A percentile compares a stretch with the other conserved stretches of the same genome.
phyloP scores from a whole-genome alignment of 1,139 yeast genomes.

The Candida freyschussii region DNA sequence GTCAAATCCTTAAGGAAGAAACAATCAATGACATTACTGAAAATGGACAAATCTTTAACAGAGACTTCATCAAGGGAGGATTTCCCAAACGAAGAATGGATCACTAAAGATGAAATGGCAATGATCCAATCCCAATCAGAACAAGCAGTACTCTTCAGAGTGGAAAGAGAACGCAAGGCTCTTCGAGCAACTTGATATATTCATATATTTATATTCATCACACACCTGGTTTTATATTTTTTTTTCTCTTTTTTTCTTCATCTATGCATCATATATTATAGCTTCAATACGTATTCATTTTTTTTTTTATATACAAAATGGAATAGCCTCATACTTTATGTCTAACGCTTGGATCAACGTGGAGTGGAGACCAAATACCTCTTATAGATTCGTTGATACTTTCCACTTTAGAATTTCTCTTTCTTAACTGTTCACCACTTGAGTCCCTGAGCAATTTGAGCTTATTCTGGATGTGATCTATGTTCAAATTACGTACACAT shows the following conservation, averaged over 20 bases:
- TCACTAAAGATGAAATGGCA: slow-evolving; percentile 19
- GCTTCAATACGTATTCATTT: neutral
- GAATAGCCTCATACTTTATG: slow-evolving; percentile 53
- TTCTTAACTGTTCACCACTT: slow-evolving; percentile 54
- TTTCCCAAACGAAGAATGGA: slow-evolving; percentile 9
- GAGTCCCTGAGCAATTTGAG: slow-evolving; percentile 51
- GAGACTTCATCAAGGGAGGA: slow-evolving; percentile 2
- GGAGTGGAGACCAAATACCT: slow-evolving; percentile 98
- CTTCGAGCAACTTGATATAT: slow-evolving; percentile 8
- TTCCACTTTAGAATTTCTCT: slow-evolving; percentile 69
- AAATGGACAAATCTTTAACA: slow-evolving; percentile 21
- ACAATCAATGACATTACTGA: slow-evolving; percentile 25
- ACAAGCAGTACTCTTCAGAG: slow-evolving; percentile 23
- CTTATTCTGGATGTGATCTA: slow-evolving; percentile 49
- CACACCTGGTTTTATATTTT: neutral
- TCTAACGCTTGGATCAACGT: slow-evolving; percentile 63
- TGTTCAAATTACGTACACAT: slow-evolving; percentile 58
- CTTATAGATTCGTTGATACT: slow-evolving; percentile 81
- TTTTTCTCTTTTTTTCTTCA: neutral
- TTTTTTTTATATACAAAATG: neutral
- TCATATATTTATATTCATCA: slow-evolving; percentile 2
- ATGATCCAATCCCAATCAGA: slow-evolving; percentile 20
- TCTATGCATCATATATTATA: neutral
- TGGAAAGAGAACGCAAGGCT: slow-evolving; percentile 22
- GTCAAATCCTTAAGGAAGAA: slow-evolving; percentile 22